These are phyloP conservation scores for Pulveroboletus sp. DNA, from an alignment of 768 basidiomycete species.

Conservation along the genomic window DNA sequence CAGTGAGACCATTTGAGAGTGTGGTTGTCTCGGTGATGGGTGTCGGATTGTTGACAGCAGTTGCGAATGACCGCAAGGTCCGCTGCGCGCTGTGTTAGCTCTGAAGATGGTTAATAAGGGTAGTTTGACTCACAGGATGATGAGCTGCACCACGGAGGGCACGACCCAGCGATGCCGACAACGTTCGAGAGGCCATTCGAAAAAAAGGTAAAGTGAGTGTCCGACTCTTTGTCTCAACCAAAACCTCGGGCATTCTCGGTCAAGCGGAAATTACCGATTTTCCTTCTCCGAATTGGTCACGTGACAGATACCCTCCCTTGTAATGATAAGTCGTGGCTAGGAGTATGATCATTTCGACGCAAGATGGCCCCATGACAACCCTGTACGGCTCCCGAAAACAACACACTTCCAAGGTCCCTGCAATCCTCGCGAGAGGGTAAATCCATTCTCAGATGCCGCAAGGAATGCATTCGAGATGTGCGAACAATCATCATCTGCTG, in stretches of 20 bases:
- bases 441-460: constrained; percentile 54
- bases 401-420: constrained; percentile 40
- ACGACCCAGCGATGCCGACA: constrained; percentile 42
- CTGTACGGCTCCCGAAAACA: constrained; percentile 31
- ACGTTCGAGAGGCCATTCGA: constrained; percentile 43
- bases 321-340: too few species aligned
- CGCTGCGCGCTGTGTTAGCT: constrained; percentile 32
- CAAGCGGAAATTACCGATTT: constrained; percentile 22
- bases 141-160: constrained; percentile 36
- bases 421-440: constrained; percentile 32
- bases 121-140: constrained; percentile 29
- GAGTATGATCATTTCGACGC: too few species aligned
- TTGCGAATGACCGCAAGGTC: constrained; percentile 67
- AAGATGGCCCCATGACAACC: constrained; percentile 15
- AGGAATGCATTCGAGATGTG: constrained; percentile 31
- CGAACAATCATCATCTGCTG: background rate
- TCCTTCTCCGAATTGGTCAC: constrained; percentile 19
- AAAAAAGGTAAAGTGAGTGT: constrained; percentile 20
- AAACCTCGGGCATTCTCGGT: constrained; percentile 33
- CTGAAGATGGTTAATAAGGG: background rate
- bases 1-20: constrained; percentile 89
- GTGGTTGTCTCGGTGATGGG: constrained; percentile 90
- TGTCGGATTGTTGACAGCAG: constrained; percentile 55
- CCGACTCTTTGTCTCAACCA: background rate
- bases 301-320: background rate